Conservation (phyloP, 2,329 filamentous ascomycete species). For the Diaporthe aspalathi region DNA sequence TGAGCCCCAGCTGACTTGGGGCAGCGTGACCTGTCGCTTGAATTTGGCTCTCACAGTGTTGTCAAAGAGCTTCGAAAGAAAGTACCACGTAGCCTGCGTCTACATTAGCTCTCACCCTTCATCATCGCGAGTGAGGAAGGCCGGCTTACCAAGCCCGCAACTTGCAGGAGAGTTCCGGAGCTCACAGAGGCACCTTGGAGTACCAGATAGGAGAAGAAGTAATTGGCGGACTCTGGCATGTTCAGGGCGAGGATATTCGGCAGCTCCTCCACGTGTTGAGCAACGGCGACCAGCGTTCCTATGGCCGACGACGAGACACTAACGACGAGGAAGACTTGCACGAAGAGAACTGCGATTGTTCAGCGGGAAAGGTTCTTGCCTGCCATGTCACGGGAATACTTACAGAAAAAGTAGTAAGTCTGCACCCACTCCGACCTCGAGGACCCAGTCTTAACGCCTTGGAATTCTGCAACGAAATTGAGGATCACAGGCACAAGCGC, state of each 20-base stretch:
- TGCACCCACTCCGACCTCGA: constrained; percentile 86
- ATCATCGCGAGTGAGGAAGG: background rate
- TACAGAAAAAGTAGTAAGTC: constrained; percentile 85
- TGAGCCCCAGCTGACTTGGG: constrained; percentile 86
- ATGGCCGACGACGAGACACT: constrained; percentile 81
- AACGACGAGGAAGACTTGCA: constrained; percentile 94
- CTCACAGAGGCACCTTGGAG: constrained; percentile 92
- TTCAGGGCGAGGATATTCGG: constrained; percentile 80
- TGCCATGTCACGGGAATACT: background rate
- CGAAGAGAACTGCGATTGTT: constrained; percentile 62
- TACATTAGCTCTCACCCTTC: constrained; percentile 3
- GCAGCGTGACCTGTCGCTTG: constrained; percentile 81
- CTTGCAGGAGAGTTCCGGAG: constrained; percentile 87
- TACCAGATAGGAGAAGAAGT: constrained; percentile 99
- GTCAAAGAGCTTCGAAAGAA: constrained; percentile 84
- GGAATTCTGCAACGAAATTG: constrained; percentile 75
- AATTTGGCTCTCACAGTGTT: constrained; percentile 87
- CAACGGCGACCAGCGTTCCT: constrained; percentile 67
- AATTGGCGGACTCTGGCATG: constrained; percentile 88
- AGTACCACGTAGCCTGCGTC: constrained; percentile 71
- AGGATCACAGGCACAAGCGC: constrained; percentile 85
- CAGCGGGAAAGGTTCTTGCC: background rate
- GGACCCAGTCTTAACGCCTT: constrained; percentile 86
- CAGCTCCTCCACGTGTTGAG: constrained; percentile 72
- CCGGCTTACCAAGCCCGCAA: constrained; percentile 72